These are phyloP conservation scores for Eimeria acervulina DNA, from an alignment of 169 alveolate genomes.

Conservation along the genomic window DNA sequence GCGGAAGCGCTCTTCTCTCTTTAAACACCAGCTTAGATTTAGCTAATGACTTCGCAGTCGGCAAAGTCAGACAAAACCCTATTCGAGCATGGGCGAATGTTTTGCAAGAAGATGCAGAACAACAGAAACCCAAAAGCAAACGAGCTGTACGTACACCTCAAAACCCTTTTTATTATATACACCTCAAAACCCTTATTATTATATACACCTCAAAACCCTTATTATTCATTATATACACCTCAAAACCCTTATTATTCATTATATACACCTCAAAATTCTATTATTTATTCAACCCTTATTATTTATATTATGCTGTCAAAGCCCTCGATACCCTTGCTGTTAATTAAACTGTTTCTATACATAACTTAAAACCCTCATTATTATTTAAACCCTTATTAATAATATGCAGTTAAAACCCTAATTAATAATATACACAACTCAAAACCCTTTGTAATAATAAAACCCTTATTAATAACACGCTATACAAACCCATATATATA, in stretches of 20 bases:
- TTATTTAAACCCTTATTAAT: too few species aligned
- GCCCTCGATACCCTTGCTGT: too few species aligned
- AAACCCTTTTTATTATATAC: background rate
- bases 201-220: background rate
- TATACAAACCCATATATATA: too few species aligned
- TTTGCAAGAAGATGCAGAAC: conserved; percentile 36
- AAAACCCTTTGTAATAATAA: too few species aligned
- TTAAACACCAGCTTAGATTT: conserved; percentile 88
- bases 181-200: too few species aligned
- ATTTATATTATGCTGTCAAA: too few species aligned
- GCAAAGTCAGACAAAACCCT: conserved; percentile 89
- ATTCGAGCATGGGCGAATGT: conserved; percentile 86
- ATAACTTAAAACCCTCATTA: too few species aligned
- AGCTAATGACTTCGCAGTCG: conserved; percentile 90
- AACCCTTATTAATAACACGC: too few species aligned
- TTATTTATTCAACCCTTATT: background rate
- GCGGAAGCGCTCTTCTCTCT: conserved; percentile 90
- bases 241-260: background rate
- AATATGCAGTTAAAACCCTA: too few species aligned
- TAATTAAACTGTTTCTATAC: too few species aligned
- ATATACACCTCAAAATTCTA: background rate
- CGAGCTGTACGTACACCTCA: background rate
- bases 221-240: background rate
- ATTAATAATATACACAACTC: too few species aligned
- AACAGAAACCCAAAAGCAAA: background rate